Evolutionary conservation across 495 filamentous ascomycete species (phyloP).

Genomic region (Physcia stellaris): DNA sequence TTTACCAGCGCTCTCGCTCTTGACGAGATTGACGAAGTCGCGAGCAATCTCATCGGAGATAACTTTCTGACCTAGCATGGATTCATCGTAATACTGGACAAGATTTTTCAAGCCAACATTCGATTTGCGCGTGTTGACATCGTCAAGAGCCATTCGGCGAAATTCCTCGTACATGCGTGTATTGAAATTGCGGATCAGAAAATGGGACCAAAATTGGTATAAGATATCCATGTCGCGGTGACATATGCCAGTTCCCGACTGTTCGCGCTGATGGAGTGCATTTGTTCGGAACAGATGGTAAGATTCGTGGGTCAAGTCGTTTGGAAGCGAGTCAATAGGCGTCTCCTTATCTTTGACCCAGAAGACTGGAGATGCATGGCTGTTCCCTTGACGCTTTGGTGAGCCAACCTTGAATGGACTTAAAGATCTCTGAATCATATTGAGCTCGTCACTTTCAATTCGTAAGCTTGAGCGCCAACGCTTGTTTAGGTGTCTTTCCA

Average conservation of each 20-base stretch:
- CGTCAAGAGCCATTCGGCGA: constrained; percentile 53
- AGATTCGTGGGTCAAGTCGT: constrained; percentile 34
- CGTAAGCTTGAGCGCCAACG: constrained; percentile 1
- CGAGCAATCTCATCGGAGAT: constrained; percentile 37
- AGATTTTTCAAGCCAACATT: constrained; percentile 39
- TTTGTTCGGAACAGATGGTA: constrained; percentile 42
- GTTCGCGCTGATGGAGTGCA: constrained; percentile 42
- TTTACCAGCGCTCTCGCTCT: constrained; percentile 20
- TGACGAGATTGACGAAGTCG: constrained; percentile 40
- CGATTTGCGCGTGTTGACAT: constrained; percentile 35
- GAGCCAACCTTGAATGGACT: constrained; percentile 12
- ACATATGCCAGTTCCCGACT: constrained; percentile 32
- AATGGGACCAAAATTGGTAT: constrained; percentile 70
- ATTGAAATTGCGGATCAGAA: constrained; percentile 65
- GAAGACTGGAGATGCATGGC: constrained; percentile 18
- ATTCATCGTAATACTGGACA: constrained; percentile 44
- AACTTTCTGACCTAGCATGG: constrained; percentile 31
- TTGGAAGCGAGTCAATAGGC: constrained; percentile 24
- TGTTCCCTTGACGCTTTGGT: constrained; percentile 6
- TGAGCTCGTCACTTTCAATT: constrained; percentile 5
- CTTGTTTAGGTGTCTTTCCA: background rate
- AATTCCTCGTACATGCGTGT: constrained; percentile 70
- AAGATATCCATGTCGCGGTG: constrained; percentile 49
- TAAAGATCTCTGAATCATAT: constrained; percentile 10
- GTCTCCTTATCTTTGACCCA: constrained; percentile 35